Evolutionary conservation across 2,329 filamentous ascomycete species (phyloP).

Genomic region (Pyrenophora tritici-repentis): DNA sequence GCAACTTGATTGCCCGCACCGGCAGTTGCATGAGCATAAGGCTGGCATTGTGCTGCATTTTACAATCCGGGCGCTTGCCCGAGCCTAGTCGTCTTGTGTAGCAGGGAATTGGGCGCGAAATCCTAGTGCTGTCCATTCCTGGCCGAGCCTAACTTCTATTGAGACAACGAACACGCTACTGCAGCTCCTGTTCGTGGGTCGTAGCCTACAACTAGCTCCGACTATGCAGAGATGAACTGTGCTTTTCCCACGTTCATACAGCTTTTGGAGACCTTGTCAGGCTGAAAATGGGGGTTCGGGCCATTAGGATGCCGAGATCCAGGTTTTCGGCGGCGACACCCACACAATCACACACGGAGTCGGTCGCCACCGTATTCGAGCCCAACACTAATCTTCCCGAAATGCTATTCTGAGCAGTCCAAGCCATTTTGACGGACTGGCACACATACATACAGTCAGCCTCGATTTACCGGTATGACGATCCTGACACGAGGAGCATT

Average conservation of each 20-base stretch:
- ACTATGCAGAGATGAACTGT: constrained; percentile 28
- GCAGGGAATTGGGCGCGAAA: constrained; percentile 20
- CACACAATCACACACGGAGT: background rate
- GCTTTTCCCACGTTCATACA: constrained; percentile 25
- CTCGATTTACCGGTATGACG: background rate
- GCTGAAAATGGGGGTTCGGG: constrained; percentile 4
- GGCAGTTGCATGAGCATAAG: constrained; percentile 32
- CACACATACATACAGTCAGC: background rate
- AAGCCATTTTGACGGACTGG: no score
- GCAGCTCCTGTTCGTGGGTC: constrained; percentile 21
- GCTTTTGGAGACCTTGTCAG: constrained; percentile 20
- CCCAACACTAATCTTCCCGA: no score
- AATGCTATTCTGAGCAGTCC: no score
- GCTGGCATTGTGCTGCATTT: constrained; percentile 30
- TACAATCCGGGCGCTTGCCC: constrained; percentile 32
- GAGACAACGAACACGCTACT: constrained; percentile 18
- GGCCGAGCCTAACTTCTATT: constrained; percentile 15
- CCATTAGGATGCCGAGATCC: constrained; percentile 1
- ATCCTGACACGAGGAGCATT: background rate
- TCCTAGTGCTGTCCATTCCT: constrained; percentile 28
- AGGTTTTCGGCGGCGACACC: constrained; percentile 1
- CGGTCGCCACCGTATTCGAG: no score
- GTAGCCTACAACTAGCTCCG: constrained; percentile 20
- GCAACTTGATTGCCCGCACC: constrained; percentile 11
- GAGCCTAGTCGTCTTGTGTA: constrained; percentile 19